Evolutionary conservation across 2,329 filamentous ascomycete species (phyloP).

Genomic region (Pestalotiopsis sp.): DNA sequence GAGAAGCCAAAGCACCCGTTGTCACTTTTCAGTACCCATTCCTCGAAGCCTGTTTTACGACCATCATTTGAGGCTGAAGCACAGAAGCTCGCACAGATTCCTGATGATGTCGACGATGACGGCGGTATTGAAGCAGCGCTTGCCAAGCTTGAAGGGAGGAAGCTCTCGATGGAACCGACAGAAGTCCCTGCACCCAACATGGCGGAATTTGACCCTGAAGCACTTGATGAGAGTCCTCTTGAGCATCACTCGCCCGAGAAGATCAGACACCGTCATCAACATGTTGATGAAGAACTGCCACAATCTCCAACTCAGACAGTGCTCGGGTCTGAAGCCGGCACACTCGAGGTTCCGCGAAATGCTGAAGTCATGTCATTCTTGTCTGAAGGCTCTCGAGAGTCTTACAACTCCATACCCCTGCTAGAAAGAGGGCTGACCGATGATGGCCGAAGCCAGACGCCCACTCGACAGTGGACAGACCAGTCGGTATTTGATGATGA

Average conservation of each 20-base stretch:
- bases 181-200: slow-evolving; percentile 23
- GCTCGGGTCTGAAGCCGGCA: not conserved
- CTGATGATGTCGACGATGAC: slow-evolving; percentile 77
- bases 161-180: slow-evolving; percentile 41
- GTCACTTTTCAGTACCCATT: slow-evolving; percentile 63
- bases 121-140: slow-evolving; percentile 92
- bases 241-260: slow-evolving; percentile 40
- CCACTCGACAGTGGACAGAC: slow-evolving; percentile 53
- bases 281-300: slow-evolving; percentile 42
- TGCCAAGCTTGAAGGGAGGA: slow-evolving; percentile 80
- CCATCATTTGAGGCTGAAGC: slow-evolving; percentile 88
- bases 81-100: slow-evolving; percentile 82
- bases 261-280: slow-evolving; percentile 45
- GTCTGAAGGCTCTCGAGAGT: slow-evolving; percentile 68
- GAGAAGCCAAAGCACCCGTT: slow-evolving; percentile 47
- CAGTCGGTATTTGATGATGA: slow-evolving; percentile 56
- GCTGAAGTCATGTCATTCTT: slow-evolving; percentile 49
- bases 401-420: slow-evolving; percentile 76
- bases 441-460: slow-evolving; percentile 44
- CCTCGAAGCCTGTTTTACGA: slow-evolving; percentile 63
- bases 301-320: slow-evolving; percentile 17
- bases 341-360: slow-evolving; percentile 24
- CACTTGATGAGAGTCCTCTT: slow-evolving; percentile 22
- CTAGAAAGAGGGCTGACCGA: slow-evolving; percentile 67
- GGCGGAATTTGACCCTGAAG: slow-evolving; percentile 16